Evolutionary conservation across 768 basidiomycete species (phyloP), one percentile per base, ranked within the genome.

Genomic region (Russula compacta): DNA sequence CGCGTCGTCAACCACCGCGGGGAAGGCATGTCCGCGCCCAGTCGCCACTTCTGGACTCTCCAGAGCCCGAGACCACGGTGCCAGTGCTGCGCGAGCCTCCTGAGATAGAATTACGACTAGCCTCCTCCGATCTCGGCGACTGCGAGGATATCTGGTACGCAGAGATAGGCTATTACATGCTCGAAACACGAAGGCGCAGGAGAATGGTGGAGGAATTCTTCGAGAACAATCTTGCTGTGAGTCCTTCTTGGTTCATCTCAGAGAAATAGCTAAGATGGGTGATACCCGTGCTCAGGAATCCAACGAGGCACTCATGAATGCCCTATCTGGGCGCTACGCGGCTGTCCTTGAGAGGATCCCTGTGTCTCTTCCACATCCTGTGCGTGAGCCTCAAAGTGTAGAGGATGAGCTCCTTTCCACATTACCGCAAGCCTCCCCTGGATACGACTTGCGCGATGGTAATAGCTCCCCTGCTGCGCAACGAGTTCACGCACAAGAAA

Each of bases 71-170:
- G 63, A 63, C 60, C 67, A 70, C 60, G 42, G 71, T 75, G 29
- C 33, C 56, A n/a, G 71, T 71, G 46, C 59, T 69, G 46, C 67
- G 65, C 58, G 70, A 68, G 68, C 72, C 65, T 57, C 74, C 64
- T 56, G 74, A 68, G 58, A 81, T 83, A 36, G 79, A 78, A 35
- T 73, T 67, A 50, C 74, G 74, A 42, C 74, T 81, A 12, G 72
- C 74, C 11, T 88, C 89, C 17, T 91, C 90, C 21, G 90, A 92
- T 76, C 75, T 92, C 63, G 89, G 90, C 33, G 90, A 91, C 61
- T 89, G 84, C 64, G 80, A 81, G 66, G 89, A 91, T 61, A 69
- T 92, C 15, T 92, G 91, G 91, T 73, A 76, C 47, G 78, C 75
- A 29, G 89, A 88, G 68, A 77, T 92, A 15, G 76, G 78, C 55